Evolutionary conservation across 108 stramenopile species (phyloP), one percentile per base, ranked within the genome.

Genomic region (Parmales sp.): DNA sequence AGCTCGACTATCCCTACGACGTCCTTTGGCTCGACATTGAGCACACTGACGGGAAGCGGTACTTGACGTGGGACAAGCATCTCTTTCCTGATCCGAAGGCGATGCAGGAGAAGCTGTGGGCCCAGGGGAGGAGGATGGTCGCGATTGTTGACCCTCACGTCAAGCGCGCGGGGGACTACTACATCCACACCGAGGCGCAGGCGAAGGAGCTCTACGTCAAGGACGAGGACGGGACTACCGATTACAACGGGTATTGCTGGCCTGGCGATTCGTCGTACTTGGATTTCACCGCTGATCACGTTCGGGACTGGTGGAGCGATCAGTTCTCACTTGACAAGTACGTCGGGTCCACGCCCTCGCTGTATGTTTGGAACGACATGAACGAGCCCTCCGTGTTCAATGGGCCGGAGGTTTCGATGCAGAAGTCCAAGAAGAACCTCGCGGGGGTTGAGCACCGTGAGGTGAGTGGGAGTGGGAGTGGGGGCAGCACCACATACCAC

Each of bases 241-340:
- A 98, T 66, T 98, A 82, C 69, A 95, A 99, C 73, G 98, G 98
- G n/a, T 99, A 96, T 96, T 99, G 98, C 82, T 99, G 98, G 98
- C 96, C 98, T 37, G 98, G 98, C 3, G 80, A 82, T 23, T 94
- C 92, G 1, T 95, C 94, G n/a, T 99, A 99, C 77, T 87, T 96
- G 20, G 98, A 99, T 81, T 99, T 99, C 77, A 99, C 98, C 4
- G 68, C 72, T 25, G 86, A 80, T 63, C 71, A 83, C 29, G 98
- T 98, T 29, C 89, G 98, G 7, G 66, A 50, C 22, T 99, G 95
- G 95, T 99, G 97, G 97, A 94, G 95, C 2, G 86, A 90, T 20
- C 95, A 90, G 64, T 98, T 99, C 77, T 65, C 80, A 20, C 90
- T 95, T 68, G 76, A 90, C 72, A 84, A 85, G 38, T 99, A 99